Percentiles rank a stretch among this genome's conserved stretches.
These are phyloP conservation scores for Cucumis sativus DNA, from an alignment of 306 rosid genomes.

Conservation along the genomic window Cucumber_9930_V3 NC_026660.2:10322001-10322500, in stretches of 20 bases:
- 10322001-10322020: no score
- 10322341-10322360: conserved; percentile 11
- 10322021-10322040: no score
- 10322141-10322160: no score
- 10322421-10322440: conserved; percentile 12
- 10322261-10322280: conserved; percentile 24
- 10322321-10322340: conserved; percentile 17
- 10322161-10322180: no score
- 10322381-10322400: conserved; percentile 20
- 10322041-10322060: no score
- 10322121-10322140: no score
- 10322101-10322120: no score
- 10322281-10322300: conserved; percentile 33
- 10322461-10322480: conserved; percentile 40
- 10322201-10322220: background rate
- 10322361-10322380: conserved; percentile 30
- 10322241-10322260: conserved; percentile 12
- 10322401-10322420: conserved; percentile 15
- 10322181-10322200: no score
- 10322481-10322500: conserved; percentile 51
- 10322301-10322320: conserved; percentile 22
- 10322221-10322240: background rate
- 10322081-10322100: no score
- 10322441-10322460: conserved; percentile 51
- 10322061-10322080: no score